Conservation (phyloP, 2,329 filamentous ascomycete species). For the Pestalotiopsis sp. region DNA sequence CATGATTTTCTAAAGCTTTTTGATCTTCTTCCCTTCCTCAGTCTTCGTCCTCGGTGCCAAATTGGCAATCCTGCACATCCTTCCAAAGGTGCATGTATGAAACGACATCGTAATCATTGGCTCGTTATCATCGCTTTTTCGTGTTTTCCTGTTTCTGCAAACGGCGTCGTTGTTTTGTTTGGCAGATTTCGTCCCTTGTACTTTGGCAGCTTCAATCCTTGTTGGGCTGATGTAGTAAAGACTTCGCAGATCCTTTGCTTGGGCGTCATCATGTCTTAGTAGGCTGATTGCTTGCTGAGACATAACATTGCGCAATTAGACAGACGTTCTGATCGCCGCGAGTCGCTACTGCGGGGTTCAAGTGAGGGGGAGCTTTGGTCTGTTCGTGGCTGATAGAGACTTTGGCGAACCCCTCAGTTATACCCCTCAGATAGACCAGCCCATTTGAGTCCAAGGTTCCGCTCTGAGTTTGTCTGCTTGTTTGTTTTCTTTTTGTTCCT, state of each 20-base stretch:
- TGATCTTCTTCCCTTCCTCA: background rate
- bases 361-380: constrained; percentile 2
- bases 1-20: background rate
- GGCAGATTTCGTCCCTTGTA: background rate
- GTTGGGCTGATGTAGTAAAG: background rate
- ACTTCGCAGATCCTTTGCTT: background rate
- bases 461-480: background rate
- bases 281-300: background rate
- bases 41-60: background rate
- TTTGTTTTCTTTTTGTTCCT: constrained; percentile 1
- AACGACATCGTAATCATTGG: background rate
- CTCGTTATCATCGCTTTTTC: background rate
- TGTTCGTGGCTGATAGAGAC: background rate
- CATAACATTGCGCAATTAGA: background rate
- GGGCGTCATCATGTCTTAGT: background rate
- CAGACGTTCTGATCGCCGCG: background rate
- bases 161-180: background rate
- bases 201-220: background rate
- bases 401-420: constrained; percentile 7
- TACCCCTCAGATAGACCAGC: constrained; percentile 1
- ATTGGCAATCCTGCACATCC: background rate
- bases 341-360: constrained; percentile 6
- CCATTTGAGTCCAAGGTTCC: background rate
- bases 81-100: background rate
- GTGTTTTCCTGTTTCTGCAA: background rate